phyloP scores from a whole-genome alignment of 2,329 filamentous ascomycete genomes.

The Aspergillus ibericus region DNA sequence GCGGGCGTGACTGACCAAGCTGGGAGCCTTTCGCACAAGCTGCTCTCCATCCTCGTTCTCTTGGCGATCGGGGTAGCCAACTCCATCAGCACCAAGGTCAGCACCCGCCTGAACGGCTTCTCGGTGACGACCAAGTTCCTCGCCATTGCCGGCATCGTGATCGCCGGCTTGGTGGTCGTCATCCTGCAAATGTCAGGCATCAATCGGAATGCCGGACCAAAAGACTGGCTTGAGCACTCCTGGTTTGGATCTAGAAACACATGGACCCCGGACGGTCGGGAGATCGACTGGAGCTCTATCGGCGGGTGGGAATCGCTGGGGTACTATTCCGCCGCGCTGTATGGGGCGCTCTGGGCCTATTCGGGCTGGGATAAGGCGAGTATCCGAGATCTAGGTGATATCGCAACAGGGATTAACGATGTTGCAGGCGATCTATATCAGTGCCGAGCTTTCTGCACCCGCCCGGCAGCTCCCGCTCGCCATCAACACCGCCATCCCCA shows the following conservation, averaged over 20 bases:
- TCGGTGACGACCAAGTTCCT: constrained; percentile 19
- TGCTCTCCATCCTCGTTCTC: constrained; percentile 14
- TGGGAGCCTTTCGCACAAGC: constrained; percentile 10
- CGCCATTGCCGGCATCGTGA: constrained; percentile 10
- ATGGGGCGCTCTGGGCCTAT: constrained; percentile 20
- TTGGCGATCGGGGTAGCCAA: constrained; percentile 14
- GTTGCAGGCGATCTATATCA: constrained; percentile 17
- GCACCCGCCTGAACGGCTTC: constrained; percentile 15
- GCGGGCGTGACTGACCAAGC: constrained; percentile 11
- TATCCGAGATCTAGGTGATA: background rate
- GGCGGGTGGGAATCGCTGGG: constrained; percentile 17
- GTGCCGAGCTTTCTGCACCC: constrained; percentile 17
- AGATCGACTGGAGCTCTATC: constrained; percentile 16
- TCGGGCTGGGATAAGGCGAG: constrained; percentile 21
- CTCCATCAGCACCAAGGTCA: constrained; percentile 18
- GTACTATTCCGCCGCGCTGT: constrained; percentile 18
- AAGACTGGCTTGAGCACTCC: constrained; percentile 16
- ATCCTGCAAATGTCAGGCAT: constrained; percentile 3
- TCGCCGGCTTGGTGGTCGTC: constrained; percentile 13
- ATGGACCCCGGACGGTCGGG: constrained; percentile 14
- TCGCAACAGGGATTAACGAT: background rate
- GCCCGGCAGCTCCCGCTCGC: constrained; percentile 19
- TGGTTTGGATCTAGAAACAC: constrained; percentile 17
- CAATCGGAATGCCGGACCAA: background rate
- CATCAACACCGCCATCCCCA: constrained; percentile 17